Base-by-base conservation (phyloP, 495 filamentous ascomycete species). In the Symbiotaphrina buchneri region DNA sequence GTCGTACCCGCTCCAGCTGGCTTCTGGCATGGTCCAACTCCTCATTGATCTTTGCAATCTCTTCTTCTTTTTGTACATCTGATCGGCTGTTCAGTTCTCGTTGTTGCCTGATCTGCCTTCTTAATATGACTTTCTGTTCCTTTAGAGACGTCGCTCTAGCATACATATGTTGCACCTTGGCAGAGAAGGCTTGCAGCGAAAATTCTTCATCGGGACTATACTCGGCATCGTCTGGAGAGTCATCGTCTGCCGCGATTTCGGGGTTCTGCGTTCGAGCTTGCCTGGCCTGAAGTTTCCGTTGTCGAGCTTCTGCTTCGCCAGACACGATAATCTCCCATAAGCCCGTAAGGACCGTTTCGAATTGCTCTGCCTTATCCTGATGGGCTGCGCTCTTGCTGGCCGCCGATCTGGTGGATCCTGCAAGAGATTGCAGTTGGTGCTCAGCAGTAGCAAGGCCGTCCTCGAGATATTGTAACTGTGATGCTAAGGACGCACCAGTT, bases 71-170 rank as follows among this genome's bases (percentile, higher is more conserved):
- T 37, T 68, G 53, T 0, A 55, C 53, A 36, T 70, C 65, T 0
- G 65, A 70, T 42, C 65, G 63, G 39, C 53, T 77, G 46, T 83
- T 87, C 30, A 91, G 62, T 42, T 87, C 80, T 24, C 81, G 72
- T 49, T 94, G 83, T 46, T 91, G 80, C 51, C 90, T 81, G 40
- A 92, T 80, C 40, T 94, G 82, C 3, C 79, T 70, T 37, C 76
- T 72, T 15, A 92, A 51, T 11, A 83, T 83, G 29, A 63, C 63
- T 48, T 91, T 83, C 39, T 92, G 80, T 38, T 92, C 80, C 22
- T 74, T 63, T 15, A 91, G 52, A n/a, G 37, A 52, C 5, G 63
- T 63, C 10, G 65, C 61, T 33, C 64, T 65, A 17, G 51, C 56
- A 40, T 75, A 77, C 5, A 95, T 54, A 42, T 65, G 67, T 43